Conservation (phyloP, 2,329 filamentous ascomycete species). For the Nothophoma quercina region DNA sequence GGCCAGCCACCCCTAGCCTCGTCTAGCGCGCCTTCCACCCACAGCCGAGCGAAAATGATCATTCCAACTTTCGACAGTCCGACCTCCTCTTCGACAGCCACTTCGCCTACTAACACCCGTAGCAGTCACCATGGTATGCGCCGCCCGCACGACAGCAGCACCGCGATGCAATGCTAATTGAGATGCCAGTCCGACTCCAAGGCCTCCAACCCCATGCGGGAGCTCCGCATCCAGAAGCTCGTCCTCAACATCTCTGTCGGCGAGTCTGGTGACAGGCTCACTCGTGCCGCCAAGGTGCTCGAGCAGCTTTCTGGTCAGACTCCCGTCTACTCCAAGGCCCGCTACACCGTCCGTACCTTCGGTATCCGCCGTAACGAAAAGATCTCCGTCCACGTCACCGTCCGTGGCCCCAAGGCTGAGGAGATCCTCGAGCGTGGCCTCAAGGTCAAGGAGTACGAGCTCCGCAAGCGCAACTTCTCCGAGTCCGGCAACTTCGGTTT, state of each 20-base stretch:
- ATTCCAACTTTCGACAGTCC: conserved; percentile 23
- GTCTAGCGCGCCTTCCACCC: conserved; percentile 23
- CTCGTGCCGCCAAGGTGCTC: conserved; percentile 99
- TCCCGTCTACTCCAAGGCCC: conserved; percentile 99
- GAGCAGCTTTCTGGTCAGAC: conserved; percentile 99
- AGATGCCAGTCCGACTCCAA: conserved; percentile 61
- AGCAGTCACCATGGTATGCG: conserved; percentile 52
- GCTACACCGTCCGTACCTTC: conserved; percentile 99
- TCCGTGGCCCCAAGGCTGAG: conserved; percentile 98
- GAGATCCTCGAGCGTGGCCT: conserved; percentile 99
- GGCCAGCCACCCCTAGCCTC: conserved; percentile 23
- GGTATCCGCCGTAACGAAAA: conserved; percentile 99
- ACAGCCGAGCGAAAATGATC: conserved; percentile 36
- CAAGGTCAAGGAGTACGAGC: conserved; percentile 99
- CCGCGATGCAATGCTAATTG: conserved; percentile 33
- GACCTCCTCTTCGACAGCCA: conserved; percentile 39
- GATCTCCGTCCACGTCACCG: conserved; percentile 99
- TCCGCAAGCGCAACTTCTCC: conserved; percentile 99
- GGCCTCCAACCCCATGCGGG: conserved; percentile 97
- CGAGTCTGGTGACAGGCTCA: conserved; percentile 99
- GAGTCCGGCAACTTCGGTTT: conserved; percentile 97
- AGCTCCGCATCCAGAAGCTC: conserved; percentile 99
- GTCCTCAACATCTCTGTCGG: conserved; percentile 99
- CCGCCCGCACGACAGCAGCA: conserved; percentile 1
- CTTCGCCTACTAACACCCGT: conserved; percentile 47